Base-by-base conservation (phyloP, 2,329 filamentous ascomycete genomes). In the Fonsecaea nubica region DNA sequence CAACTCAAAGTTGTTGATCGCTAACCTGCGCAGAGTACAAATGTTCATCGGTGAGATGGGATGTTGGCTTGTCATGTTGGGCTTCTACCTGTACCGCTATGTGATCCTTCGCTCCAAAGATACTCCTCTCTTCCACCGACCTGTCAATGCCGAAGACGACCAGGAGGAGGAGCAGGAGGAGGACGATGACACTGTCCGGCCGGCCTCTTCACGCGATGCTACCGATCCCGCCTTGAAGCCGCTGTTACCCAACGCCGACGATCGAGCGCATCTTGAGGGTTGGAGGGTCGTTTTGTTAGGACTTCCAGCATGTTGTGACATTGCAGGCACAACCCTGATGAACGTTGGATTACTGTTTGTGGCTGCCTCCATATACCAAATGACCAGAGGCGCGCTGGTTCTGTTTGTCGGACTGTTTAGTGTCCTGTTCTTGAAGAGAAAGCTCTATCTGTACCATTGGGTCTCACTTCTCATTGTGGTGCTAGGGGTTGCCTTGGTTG, bases 31-130 rank as follows among this genome's bases (percentile, higher is more conserved):
- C 65, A 84, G 82, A 1, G 83, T 92, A 0, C 95, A 98, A 79
- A 99, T 99, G 95, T 99, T 99, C 78, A 86, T 97, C 69, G 95
- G 95, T 63, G 95, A 99, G 79, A 91, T 92, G 85, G 94, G 93
- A 69, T 96, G 93, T 82, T 99, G 94, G 93, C 85, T 98, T 13
- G 92, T 99, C 61, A 86, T 98, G 52, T 88, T 90, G 25, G 74
- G 86, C 58, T 89, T 91, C 76, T 83, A 86, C 25, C 80, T 94
- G 1, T 91, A 91, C 78, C 83, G 84, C 57, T 65, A 77, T 69
- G 58, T 78, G 12, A 54, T 53, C 56, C 67, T 68, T 32, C 64
- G 69, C 10, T 75, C 76, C 9, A 72, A 82, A 79, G 71, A 79
- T 72, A 71, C 78, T 62, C 72, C 83, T 75, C 63, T 80, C 74